phyloP scores from a whole-genome alignment of 768 basidiomycete genomes.

The Lanmaoa pseudosensibilis region DNA sequence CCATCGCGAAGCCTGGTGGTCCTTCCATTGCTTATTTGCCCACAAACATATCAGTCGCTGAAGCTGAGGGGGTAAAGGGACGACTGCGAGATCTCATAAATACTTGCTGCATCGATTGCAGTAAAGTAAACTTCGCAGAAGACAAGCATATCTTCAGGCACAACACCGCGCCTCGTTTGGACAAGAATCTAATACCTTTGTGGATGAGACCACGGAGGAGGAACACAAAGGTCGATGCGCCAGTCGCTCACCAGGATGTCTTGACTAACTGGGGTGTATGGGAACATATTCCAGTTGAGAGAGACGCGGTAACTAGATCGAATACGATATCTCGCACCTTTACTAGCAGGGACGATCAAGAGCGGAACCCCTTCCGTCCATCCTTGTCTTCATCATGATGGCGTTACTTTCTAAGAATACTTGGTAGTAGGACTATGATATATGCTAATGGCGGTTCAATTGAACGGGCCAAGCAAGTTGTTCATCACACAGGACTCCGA shows the following conservation, averaged over 20 bases:
- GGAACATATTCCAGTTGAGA: conserved; percentile 12
- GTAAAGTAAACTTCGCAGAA: conserved; percentile 6
- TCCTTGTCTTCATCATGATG: neutral
- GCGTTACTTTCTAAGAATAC: neutral
- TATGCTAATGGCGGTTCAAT: too few species aligned
- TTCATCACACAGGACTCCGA: too few species aligned
- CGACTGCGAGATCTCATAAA: conserved; percentile 17
- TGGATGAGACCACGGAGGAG: neutral
- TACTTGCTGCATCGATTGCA: conserved; percentile 28
- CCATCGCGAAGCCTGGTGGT: neutral
- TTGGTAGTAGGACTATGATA: too few species aligned
- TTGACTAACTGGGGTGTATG: conserved; percentile 26
- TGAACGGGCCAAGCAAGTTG: too few species aligned
- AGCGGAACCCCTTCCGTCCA: neutral
- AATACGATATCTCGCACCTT: neutral
- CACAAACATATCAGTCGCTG: neutral
- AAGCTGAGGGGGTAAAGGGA: conserved; percentile 1
- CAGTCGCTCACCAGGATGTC: conserved; percentile 6
- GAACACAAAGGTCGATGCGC: neutral
- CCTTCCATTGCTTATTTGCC: conserved; percentile 23
- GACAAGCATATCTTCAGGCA: conserved; percentile 15
- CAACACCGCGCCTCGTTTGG: neutral
- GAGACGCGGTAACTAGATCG: neutral
- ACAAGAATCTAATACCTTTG: conserved; percentile 1
- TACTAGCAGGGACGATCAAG: neutral